Evolutionary conservation across 2,329 filamentous ascomycete species (phyloP).

Genomic region (Colletotrichum tropicicola): DNA sequence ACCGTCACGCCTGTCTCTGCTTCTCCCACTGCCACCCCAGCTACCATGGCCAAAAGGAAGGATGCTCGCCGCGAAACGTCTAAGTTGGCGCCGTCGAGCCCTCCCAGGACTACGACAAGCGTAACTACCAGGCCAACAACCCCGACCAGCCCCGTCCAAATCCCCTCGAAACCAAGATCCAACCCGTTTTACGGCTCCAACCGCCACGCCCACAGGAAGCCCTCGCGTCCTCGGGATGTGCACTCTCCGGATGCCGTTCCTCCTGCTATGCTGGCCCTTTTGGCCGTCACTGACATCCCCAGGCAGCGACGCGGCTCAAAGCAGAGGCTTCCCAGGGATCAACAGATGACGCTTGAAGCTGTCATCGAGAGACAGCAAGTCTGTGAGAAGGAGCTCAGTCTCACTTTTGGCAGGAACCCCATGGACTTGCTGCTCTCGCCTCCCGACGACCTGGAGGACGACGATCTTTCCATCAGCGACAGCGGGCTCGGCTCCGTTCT

Average conservation of each 20-base stretch:
- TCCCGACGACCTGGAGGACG: conserved; percentile 65
- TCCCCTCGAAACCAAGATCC: conserved; percentile 55
- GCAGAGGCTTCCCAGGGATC: conserved; percentile 36
- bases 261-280: conserved; percentile 66
- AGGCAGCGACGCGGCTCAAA: conserved; percentile 49
- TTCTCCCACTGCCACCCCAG: conserved; percentile 23
- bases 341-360: conserved; percentile 61
- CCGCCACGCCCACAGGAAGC: conserved; percentile 46
- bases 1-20: conserved; percentile 30
- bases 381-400: conserved; percentile 67
- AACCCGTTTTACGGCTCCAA: conserved; percentile 47
- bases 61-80: conserved; percentile 31
- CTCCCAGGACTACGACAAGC: conserved; percentile 31
- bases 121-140: conserved; percentile 30
- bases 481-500: conserved; percentile 61
- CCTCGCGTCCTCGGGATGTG: conserved; percentile 47
- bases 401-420: conserved; percentile 61
- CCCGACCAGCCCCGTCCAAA: conserved; percentile 63
- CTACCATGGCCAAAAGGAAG: conserved; percentile 32
- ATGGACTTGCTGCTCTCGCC: conserved; percentile 68
- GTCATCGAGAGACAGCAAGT: conserved; percentile 63
- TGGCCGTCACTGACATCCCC: conserved; percentile 71
- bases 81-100: conserved; percentile 31
- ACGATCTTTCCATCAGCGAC: conserved; percentile 56
- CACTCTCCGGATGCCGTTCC: conserved; percentile 65